Base-by-base conservation (phyloP, 208 protist genomes). In the Trypanosoma lewisi region DNA sequence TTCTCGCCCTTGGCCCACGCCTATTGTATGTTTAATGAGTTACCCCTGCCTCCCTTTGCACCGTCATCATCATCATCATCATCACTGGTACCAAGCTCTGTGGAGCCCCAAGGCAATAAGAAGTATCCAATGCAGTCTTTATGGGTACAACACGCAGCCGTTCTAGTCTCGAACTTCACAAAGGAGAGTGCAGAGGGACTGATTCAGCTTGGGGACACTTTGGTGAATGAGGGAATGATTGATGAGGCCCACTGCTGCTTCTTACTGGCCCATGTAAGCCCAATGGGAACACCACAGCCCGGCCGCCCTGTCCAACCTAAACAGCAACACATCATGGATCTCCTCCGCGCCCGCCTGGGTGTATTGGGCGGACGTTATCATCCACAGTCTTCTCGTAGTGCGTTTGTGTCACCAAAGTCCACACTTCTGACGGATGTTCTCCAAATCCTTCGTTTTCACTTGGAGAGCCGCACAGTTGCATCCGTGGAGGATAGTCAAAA, bases 1-100 rank as follows among this genome's bases (percentile, higher is more conserved):
- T 33, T 62, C 21, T 88, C 88, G 19, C 85, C 88, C 16, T 77
- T 94, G 12, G 77, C 88, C 8, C 85, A 90, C 63, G 88, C 85
- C 36, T 94, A 94, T 53, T 78, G 78, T 70, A 72, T 85, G 56
- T 94, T 94, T 69, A 91, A 87, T 57, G 83, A 91, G 59, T 45
- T 90, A 60, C 78, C 82, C 16, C 72, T 83, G 17, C 80, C 83
- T 17, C 80, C 82, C 4, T 76, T 87, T 66, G 34, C 70, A 16
- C 58, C 74, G 50, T 47, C 62, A 25, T 31, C n/a, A 17, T 0
- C 37, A 21, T 23, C 28, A 19, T 8, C 36, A 50, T 12, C 14
- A 16, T 23, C 34, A 23, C 49, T 21, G 42, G n/a, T 41, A 19
- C 31, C 39, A 55, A 45, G 12, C 37, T 51, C 19, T 28, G 48